Percentiles rank a stretch among this genome's conserved stretches.
These are phyloP conservation scores for Ascochyta clinopodiicola DNA, from an alignment of 2,329 filamentous ascomycete genomes.

Conservation along the genomic window DNA sequence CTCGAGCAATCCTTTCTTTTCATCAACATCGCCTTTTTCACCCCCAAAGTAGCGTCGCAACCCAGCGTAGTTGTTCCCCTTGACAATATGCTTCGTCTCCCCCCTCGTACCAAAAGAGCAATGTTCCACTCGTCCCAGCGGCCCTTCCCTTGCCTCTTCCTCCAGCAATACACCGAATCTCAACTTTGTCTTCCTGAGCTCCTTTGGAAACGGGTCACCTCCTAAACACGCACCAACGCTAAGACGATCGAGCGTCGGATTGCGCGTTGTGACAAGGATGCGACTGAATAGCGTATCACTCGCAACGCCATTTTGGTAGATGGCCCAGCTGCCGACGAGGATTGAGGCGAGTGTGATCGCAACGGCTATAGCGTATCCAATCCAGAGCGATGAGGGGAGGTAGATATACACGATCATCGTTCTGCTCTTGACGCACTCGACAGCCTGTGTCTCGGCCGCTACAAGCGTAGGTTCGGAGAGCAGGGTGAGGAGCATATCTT, in stretches of 20 bases:
- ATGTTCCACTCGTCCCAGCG: conserved; percentile 45
- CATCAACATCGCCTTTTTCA: neutral
- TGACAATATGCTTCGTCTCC: conserved; percentile 49
- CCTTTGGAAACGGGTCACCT: conserved; percentile 50
- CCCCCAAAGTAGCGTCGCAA: conserved; percentile 31
- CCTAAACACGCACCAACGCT: conserved; percentile 51
- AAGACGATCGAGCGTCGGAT: conserved; percentile 47
- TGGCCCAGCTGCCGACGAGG: conserved; percentile 41
- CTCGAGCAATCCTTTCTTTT: conserved; percentile 11
- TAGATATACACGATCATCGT: conserved; percentile 42
- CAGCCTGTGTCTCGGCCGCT: conserved; percentile 26
- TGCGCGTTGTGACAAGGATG: conserved; percentile 48
- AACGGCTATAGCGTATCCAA: conserved; percentile 47
- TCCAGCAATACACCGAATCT: conserved; percentile 50
- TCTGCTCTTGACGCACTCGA: conserved; percentile 38
- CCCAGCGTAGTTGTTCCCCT: conserved; percentile 47
- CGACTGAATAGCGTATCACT: conserved; percentile 47
- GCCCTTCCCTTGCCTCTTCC: conserved; percentile 42
- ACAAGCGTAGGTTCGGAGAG: conserved; percentile 44
- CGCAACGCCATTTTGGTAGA: conserved; percentile 45
- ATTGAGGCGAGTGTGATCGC: conserved; percentile 37
- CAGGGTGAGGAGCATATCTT: conserved; percentile 48
- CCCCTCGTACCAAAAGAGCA: conserved; percentile 47
- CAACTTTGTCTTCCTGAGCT: conserved; percentile 46
- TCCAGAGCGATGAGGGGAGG: conserved; percentile 40